Evolutionary conservation across 768 basidiomycete genomes (phyloP), one percentile per base, ranked within the genome.

Genomic region (Macrolepiota albuminosa): DNA sequence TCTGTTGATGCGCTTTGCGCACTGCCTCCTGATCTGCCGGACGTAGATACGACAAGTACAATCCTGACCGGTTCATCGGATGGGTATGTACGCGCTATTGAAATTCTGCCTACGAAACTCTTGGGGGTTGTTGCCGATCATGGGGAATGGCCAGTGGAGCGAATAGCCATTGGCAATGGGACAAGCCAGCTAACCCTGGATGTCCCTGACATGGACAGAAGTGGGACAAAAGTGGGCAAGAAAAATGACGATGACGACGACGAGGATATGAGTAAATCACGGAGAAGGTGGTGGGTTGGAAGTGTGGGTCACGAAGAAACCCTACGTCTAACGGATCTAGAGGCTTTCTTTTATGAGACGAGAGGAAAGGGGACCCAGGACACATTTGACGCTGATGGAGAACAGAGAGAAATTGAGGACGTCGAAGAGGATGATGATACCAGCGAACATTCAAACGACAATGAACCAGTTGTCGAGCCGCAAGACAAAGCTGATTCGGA

Each of bases 61-160:
- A 82, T 97, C 60, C 81, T 95, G 1, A 94, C 94, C 0, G 94
- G 95, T 6, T 96, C 94, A 0, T 93, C 93, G 6, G 95, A 98
- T 70, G 95, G 95, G 0, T 81, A 93, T 67, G 79, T 98, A 45
- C 85, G 95, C 48, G 91, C 91, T 16, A 88, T 95, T 2, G 84
- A 95, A 67, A 77, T 97, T 39, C 79, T 95, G 59, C 95, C 95
- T 1, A 95, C 91, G 57, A 92, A 93, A 69, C 80, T 98, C 36
- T 75, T 96, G 47, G 95, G 95, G 21, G 87, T 95, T 52, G 87
- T 98, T 43, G 89, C 89, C 13, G 91, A 95, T 64, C 95, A 97
- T 65, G 93, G 91, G 5, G 89, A 93, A 61, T 94, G 91, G 74
- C 95, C 95, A 6, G 84, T 98, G 52, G 95, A 98, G 73, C 83